Conservation (phyloP, 1,139 yeast genomes). For the Pichia sp. region DNA sequence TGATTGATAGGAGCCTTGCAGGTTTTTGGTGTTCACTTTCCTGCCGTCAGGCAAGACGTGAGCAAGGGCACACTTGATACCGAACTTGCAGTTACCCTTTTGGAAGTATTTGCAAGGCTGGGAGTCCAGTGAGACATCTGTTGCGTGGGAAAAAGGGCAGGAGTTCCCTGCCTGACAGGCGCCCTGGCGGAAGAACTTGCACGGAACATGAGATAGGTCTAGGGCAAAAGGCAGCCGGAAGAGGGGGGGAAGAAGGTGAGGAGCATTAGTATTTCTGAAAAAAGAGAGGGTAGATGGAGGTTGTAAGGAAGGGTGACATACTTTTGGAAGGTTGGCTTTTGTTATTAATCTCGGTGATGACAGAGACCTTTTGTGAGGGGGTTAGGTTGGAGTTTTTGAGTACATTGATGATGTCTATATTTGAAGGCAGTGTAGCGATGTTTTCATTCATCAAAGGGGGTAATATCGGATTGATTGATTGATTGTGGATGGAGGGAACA, state of each 20-base stretch:
- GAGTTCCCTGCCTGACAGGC: constrained; percentile 89
- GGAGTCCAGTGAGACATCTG: constrained; percentile 56
- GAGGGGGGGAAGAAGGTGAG: neutral
- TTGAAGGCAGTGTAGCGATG: constrained; percentile 4
- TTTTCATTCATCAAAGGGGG: constrained; percentile 5
- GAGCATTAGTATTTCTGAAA: neutral
- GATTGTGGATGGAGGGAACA: too few species aligned
- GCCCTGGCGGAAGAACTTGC: constrained; percentile 88
- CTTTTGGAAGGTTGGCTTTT: constrained; percentile 29
- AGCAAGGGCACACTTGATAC: constrained; percentile 87
- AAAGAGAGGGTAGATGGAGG: neutral
- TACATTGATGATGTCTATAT: constrained; percentile 20
- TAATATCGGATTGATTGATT: neutral
- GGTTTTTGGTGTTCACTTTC: constrained; percentile 55
- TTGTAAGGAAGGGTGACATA: constrained; percentile 15
- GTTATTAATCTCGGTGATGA: constrained; percentile 21
- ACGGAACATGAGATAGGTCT: constrained; percentile 84
- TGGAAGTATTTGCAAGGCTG: constrained; percentile 91
- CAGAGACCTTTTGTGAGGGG: constrained; percentile 22
- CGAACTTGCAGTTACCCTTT: constrained; percentile 93
- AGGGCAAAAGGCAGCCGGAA: neutral
- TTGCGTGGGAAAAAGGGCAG: constrained; percentile 86
- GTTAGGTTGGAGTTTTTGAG: constrained; percentile 21
- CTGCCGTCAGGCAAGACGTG: constrained; percentile 87
- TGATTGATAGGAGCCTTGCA: constrained; percentile 18